phyloP scores from a whole-genome alignment of 208 protist genomes.

The Phytomonas francai region DNA sequence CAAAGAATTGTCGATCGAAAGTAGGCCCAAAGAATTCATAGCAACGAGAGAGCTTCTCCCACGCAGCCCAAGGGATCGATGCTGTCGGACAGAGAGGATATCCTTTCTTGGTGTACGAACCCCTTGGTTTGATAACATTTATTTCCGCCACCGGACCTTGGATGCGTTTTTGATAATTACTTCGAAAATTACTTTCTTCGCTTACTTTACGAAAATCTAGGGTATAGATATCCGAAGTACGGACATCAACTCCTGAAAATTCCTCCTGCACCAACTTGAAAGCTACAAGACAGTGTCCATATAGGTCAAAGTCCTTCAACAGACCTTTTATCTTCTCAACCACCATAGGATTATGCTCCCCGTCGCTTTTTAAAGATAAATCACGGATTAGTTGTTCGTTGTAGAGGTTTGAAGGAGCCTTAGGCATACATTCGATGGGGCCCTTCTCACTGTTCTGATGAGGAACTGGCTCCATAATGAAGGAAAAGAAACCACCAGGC shows the following conservation, averaged over 20 bases:
- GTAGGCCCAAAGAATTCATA: slow-evolving; percentile 30
- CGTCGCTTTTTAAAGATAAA: slow-evolving; percentile 72
- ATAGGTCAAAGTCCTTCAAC: slow-evolving; percentile 42
- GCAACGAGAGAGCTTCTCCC: slow-evolving; percentile 52
- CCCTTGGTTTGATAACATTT: slow-evolving; percentile 33
- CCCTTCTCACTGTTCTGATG: background rate
- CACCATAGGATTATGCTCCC: slow-evolving; percentile 21
- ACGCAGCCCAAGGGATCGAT: slow-evolving; percentile 62
- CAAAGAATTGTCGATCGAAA: background rate
- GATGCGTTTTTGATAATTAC: slow-evolving; percentile 25
- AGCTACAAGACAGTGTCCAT: slow-evolving; percentile 42
- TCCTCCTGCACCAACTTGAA: slow-evolving; percentile 21
- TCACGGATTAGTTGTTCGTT: slow-evolving; percentile 81
- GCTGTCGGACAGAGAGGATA: slow-evolving; percentile 36
- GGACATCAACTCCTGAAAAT: slow-evolving; percentile 24
- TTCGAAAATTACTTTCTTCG: background rate
- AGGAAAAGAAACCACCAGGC: slow-evolving; percentile 1
- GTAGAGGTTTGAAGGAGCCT: slow-evolving; percentile 23
- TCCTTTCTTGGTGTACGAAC: slow-evolving; percentile 14
- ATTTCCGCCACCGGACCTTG: slow-evolving; percentile 52
- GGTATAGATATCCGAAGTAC: slow-evolving; percentile 14
- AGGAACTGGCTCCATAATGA: background rate
- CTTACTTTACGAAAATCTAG: slow-evolving; percentile 14
- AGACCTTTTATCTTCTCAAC: slow-evolving; percentile 24
- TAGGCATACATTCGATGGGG: background rate